phyloP scores from a whole-genome alignment of 768 basidiomycete genomes.

The Tubosaeta sp. region DNA sequence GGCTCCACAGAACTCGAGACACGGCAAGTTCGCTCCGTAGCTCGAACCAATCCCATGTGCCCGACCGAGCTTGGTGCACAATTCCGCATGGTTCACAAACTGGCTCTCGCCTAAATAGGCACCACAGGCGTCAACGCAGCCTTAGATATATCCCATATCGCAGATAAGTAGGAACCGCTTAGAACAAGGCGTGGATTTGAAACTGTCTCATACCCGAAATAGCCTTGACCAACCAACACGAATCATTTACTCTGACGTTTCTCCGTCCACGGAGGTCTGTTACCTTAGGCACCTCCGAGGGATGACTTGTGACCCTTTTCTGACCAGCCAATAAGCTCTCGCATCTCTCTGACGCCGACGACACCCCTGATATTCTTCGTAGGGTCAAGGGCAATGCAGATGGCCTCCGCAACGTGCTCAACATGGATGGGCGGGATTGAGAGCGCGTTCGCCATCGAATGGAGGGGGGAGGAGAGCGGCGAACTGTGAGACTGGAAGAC shows the following conservation, averaged over 20 bases:
- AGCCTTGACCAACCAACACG: conserved; percentile 5
- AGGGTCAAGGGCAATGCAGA: conserved; percentile 59
- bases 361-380: conserved; percentile 54
- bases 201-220: conserved; percentile 19
- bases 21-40: conserved; percentile 11
- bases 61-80: not conserved
- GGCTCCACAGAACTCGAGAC: conserved; percentile 2
- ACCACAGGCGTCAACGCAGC: not conserved
- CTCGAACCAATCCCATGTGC: conserved; percentile 2
- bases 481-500: conserved; percentile 28
- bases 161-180: conserved; percentile 16
- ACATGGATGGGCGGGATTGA: conserved; percentile 91
- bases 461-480: conserved; percentile 44
- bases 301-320: conserved; percentile 28
- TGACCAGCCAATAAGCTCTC: conserved; percentile 68
- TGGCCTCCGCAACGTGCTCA: conserved; percentile 87
- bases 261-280: conserved; percentile 4
- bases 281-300: conserved; percentile 13
- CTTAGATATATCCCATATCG: conserved; percentile 11
- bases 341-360: conserved; percentile 69
- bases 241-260: conserved; percentile 2
- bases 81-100: not conserved
- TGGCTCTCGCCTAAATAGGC: not conserved
- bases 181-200: conserved; percentile 3
- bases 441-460: conserved; percentile 73